Evolutionary conservation across 768 basidiomycete species (phyloP).

Genomic region (Termitomyces sp.): DNA sequence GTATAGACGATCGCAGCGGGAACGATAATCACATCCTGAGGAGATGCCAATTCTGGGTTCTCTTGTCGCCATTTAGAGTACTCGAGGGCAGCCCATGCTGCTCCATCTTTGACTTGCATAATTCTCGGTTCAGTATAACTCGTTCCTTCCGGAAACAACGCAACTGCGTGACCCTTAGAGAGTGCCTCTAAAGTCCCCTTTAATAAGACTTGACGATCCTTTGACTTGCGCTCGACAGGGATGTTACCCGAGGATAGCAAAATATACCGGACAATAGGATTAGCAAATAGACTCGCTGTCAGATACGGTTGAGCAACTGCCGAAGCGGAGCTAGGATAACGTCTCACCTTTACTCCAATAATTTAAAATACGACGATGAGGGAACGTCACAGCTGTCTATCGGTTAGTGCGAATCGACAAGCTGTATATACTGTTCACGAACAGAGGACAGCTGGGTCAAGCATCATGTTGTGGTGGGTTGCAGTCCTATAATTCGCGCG

Average conservation of each 20-base stretch:
- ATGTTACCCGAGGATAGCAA: slow-evolving; percentile 93
- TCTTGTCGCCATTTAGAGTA: slow-evolving; percentile 76
- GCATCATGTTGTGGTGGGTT: slow-evolving; percentile 95
- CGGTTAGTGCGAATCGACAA: slow-evolving; percentile 6
- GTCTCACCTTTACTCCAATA: slow-evolving; percentile 88
- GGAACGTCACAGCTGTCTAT: slow-evolving; percentile 72
- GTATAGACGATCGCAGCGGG: slow-evolving; percentile 92
- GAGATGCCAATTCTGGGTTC: slow-evolving; percentile 38
- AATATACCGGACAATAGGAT: slow-evolving; percentile 69
- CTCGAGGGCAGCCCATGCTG: slow-evolving; percentile 92
- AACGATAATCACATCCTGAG: slow-evolving; percentile 57
- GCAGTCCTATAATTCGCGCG: slow-evolving; percentile 46
- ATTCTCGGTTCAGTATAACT: slow-evolving; percentile 92
- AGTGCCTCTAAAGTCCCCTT: slow-evolving; percentile 86
- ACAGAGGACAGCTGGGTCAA: slow-evolving; percentile 84
- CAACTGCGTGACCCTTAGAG: slow-evolving; percentile 75
- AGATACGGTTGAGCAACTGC: slow-evolving; percentile 7
- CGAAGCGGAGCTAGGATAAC: not conserved
- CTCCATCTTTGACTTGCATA: slow-evolving; percentile 91
- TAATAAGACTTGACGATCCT: slow-evolving; percentile 87
- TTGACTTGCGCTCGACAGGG: slow-evolving; percentile 91
- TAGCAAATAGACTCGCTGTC: slow-evolving; percentile 71
- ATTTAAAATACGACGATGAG: slow-evolving; percentile 75
- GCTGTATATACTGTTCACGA: not conserved
- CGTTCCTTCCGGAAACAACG: slow-evolving; percentile 91